These are phyloP conservation scores for Crithidia sp. DNA, from an alignment of 208 protist genomes.

Conservation along the genomic window DNA sequence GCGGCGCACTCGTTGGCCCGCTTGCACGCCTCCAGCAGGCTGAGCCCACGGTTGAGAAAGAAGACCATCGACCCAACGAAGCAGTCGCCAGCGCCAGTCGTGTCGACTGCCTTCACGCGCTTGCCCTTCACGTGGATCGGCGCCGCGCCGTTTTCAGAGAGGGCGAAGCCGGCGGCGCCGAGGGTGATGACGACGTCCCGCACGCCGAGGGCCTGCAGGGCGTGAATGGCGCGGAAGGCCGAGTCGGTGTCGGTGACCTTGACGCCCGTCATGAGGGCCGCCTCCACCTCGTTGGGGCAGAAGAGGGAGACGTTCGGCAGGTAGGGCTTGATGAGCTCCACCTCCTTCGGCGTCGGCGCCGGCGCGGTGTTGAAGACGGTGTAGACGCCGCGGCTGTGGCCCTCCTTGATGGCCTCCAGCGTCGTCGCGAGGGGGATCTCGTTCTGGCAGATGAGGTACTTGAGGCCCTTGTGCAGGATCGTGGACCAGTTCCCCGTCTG, in stretches of 20 bases:
- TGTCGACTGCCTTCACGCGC: conserved; percentile 91
- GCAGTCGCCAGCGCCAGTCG: conserved; percentile 94
- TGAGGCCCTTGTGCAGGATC: conserved; percentile 58
- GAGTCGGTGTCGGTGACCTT: conserved; percentile 67
- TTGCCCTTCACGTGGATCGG: conserved; percentile 55
- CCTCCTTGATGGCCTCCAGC: conserved; percentile 82
- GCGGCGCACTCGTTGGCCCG: conserved; percentile 82
- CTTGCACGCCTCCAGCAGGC: conserved; percentile 73
- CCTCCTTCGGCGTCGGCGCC: conserved; percentile 72
- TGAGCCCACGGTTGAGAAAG: conserved; percentile 80
- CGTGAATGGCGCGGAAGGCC: conserved; percentile 56
- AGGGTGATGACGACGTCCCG: conserved; percentile 92
- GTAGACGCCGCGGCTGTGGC: conserved; percentile 77
- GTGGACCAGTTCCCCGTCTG: conserved; percentile 61
- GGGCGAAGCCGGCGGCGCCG: conserved; percentile 72
- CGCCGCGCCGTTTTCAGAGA: conserved; percentile 58
- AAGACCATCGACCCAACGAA: conserved; percentile 93
- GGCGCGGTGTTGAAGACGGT: conserved; percentile 95
- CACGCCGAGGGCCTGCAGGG: conserved; percentile 71
- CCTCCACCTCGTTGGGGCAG: conserved; percentile 94
- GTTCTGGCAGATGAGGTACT: conserved; percentile 91
- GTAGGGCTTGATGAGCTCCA: conserved; percentile 72
- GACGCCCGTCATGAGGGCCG: conserved; percentile 79
- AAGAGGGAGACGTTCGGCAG: conserved; percentile 88
- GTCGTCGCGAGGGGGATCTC: conserved; percentile 91